Conservation (phyloP, 306 rosid species). For the Vigna hirtella region DNA sequence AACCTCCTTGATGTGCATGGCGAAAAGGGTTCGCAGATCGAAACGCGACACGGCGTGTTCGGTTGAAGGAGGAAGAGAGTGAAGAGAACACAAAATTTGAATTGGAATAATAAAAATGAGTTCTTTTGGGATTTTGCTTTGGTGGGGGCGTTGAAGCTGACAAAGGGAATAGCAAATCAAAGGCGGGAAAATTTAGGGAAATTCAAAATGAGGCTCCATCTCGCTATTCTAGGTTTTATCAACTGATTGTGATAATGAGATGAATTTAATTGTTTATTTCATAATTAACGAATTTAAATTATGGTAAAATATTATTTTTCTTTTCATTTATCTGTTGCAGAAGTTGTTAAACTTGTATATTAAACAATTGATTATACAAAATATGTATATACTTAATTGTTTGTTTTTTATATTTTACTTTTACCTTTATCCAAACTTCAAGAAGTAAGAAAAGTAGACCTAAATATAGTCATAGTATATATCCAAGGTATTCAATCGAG, state of each 20-base stretch:
- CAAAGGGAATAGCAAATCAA: not conserved
- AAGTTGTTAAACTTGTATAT: too few relatives aligned
- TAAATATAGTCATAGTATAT: too few relatives aligned
- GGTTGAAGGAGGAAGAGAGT: not conserved
- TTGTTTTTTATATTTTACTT: too few relatives aligned
- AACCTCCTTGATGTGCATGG: slow-evolving; percentile 83
- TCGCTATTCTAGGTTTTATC: not conserved
- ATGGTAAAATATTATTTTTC: too few relatives aligned
- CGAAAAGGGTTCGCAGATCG: slow-evolving; percentile 51
- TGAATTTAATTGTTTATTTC: too few relatives aligned
- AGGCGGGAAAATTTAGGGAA: not conserved
- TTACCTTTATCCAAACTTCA: too few relatives aligned
- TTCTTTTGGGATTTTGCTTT: not conserved
- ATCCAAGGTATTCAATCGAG: too few relatives aligned
- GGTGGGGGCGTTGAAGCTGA: not conserved
- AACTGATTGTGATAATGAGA: not conserved
- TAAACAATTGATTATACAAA: too few relatives aligned
- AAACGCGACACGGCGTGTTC: slow-evolving; percentile 47
- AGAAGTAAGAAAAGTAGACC: too few relatives aligned
- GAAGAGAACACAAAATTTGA: not conserved
- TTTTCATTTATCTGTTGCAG: too few relatives aligned
- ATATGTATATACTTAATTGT: too few relatives aligned
- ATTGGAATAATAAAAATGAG: not conserved
- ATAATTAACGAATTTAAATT: too few relatives aligned
- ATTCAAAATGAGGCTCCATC: not conserved